Conservation (phyloP, 2,329 filamentous ascomycete genomes). For the Simplicillium sp. region DNA sequence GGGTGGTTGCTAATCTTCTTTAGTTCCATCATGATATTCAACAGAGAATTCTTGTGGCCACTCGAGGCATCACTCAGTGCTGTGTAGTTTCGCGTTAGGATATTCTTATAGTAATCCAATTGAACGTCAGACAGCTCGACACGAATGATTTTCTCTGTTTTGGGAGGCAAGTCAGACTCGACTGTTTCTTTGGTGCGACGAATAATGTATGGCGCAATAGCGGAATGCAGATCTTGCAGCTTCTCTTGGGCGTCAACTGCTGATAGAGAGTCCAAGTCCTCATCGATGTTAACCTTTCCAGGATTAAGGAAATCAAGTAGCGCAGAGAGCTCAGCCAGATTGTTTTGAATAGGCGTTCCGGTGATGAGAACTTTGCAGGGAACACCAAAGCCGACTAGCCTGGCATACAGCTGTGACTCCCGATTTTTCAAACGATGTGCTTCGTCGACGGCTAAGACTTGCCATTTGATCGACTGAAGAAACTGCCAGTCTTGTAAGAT, state of each 20-base stretch:
- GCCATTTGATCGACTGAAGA: conserved; percentile 88
- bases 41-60: conserved; percentile 85
- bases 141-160: conserved; percentile 97
- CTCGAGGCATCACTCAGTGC: conserved; percentile 84
- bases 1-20: conserved; percentile 99
- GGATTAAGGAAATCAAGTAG: conserved; percentile 95
- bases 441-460: conserved; percentile 92
- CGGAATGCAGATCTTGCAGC: conserved; percentile 72
- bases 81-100: conserved; percentile 90
- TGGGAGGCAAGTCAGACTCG: conserved; percentile 89
- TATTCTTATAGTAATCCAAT: conserved; percentile 98
- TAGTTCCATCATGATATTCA: conserved; percentile 99
- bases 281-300: conserved; percentile 84
- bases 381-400: conserved; percentile 75
- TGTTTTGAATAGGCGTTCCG: conserved; percentile 95
- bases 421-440: conserved; percentile 94
- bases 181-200: conserved; percentile 96
- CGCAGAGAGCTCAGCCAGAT: conserved; percentile 82
- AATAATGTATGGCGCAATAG: conserved; percentile 89
- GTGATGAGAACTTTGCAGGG: conserved; percentile 90
- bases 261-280: conserved; percentile 72
- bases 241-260: conserved; percentile 78
- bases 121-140: conserved; percentile 95
- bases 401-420: conserved; percentile 85
- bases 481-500: conserved; percentile 80